Evolutionary conservation across 257 asterid species (phyloP), one percentile per base, ranked within the genome.

Genomic region (Solanum dulcamara): DNA sequence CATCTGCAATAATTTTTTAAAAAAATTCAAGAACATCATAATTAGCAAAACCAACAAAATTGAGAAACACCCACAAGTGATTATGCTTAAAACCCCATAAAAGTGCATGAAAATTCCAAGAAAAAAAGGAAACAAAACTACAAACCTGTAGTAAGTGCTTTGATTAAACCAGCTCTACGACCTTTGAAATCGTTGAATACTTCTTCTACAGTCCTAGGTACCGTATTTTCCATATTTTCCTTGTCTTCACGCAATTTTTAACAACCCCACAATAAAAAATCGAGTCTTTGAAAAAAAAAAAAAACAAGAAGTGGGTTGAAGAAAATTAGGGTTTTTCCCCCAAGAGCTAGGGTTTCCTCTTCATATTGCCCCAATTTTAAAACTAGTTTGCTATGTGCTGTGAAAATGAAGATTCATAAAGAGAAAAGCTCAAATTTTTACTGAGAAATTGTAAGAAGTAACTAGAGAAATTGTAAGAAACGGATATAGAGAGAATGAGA

Each of bases 191-290:
- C 83, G 42, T 18, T 79, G 42, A 92, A 96, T 95, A 96, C 94
- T 92, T 96, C 99, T 88, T 96, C 99, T 11, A 96, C 99, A 80
- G 96, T 93, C 85, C 97, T 94, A 37, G 97, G 98, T 28, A 79
- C 44, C 40, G 83, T 30, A 48, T 48, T 79, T 48, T 79, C 83
- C 83, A 79, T 79, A 48, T 48, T 74, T 40, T 22, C 50, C 8
- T 68, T 68, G 7, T 68, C 77, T 33, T 17, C 77, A 33, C 30
- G 28, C 51, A 71, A 71, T 22, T 79, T 79, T 14, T 10, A 48
- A 48, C 64, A 28, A 79, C 59, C 83, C 83, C 83, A 17, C 64
- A 79, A 30, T 6, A 44, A 46, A 77, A 79, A 79, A 79, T 77
- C 3, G 44, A 79, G 44, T 48, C 64, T 48, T 79, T 28, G 62